Conservation (phyloP, 257 asterid genomes). For the Nicotiana otophora region DNA sequence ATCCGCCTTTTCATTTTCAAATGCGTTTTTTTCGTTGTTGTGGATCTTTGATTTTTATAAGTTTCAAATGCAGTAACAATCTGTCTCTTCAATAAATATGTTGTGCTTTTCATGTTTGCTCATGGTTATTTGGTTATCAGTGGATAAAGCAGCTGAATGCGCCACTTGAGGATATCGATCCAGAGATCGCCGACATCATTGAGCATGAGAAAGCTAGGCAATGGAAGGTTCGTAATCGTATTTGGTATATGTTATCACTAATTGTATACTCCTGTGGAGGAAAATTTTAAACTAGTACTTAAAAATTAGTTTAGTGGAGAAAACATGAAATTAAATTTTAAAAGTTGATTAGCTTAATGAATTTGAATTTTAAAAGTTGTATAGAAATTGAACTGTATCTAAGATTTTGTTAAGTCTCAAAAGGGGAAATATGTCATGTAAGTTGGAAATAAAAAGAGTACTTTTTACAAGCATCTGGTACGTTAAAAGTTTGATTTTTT, state of each 20-base stretch:
- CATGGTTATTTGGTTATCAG: slow-evolving; percentile 29
- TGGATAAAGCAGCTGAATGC: slow-evolving; percentile 82
- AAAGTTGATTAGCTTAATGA: not conserved
- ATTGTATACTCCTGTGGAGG: not conserved
- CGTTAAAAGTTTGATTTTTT: not conserved
- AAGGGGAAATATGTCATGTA: not conserved
- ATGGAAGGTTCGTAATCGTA: slow-evolving; percentile 66
- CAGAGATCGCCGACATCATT: slow-evolving; percentile 76
- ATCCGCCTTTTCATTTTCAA: not conserved
- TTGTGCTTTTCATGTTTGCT: not conserved
- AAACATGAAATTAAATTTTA: not conserved
- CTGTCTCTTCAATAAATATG: not conserved
- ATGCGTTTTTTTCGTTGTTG: not conserved
- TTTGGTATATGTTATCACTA: not conserved
- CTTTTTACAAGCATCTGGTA: not conserved
- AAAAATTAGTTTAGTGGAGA: not conserved
- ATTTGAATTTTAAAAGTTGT: not conserved
- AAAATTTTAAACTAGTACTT: not conserved
- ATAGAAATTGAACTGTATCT: not conserved
- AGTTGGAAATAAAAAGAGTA: not conserved
- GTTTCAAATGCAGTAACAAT: not conserved
- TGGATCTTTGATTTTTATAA: not conserved
- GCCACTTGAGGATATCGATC: slow-evolving; percentile 75
- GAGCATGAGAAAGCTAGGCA: slow-evolving; percentile 95
- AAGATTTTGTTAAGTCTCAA: not conserved